These are phyloP conservation scores for Arthrobotrys megalospora DNA, from an alignment of 2,329 filamentous ascomycete species.

Conservation along the genomic window DNA sequence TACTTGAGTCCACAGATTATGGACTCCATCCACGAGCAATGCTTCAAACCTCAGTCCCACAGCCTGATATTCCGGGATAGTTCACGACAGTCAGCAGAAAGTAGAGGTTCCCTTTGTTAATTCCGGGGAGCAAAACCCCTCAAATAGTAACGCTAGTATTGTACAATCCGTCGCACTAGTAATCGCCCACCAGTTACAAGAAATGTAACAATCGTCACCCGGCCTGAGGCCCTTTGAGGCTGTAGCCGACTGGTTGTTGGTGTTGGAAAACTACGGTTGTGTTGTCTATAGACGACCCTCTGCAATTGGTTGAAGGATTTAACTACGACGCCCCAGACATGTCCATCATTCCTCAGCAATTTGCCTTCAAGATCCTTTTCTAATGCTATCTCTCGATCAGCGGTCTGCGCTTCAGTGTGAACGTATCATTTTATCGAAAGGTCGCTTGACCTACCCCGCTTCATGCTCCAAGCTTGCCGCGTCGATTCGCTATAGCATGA, in stretches of 20 bases:
- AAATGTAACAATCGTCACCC: not conserved
- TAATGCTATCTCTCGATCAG: conserved; percentile 26
- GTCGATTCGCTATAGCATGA: conserved; percentile 47
- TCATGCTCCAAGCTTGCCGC: conserved; percentile 32
- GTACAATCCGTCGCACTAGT: not conserved
- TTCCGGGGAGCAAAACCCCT: conserved; percentile 4
- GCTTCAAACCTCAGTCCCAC: conserved; percentile 8
- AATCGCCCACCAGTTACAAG: conserved; percentile 8
- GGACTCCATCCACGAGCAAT: not conserved
- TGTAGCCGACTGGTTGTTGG: conserved; percentile 18
- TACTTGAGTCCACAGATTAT: not conserved
- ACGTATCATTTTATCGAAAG: conserved; percentile 36
- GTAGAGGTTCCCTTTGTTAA: conserved; percentile 1
- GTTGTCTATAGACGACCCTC: conserved; percentile 13
- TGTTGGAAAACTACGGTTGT: conserved; percentile 28
- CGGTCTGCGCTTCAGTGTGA: conserved; percentile 3
- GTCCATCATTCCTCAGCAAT: conserved; percentile 36
- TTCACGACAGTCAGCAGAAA: not conserved
- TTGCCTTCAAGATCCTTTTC: conserved; percentile 25
- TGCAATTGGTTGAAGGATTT: conserved; percentile 21
- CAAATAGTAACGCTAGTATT: not conserved
- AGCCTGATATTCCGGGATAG: not conserved
- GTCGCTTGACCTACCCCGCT: conserved; percentile 47
- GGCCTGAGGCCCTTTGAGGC: not conserved
- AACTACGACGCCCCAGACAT: conserved; percentile 26